phyloP scores from a whole-genome alignment of 805 yeast genomes.

The Barnettozyma pratensis region DNA sequence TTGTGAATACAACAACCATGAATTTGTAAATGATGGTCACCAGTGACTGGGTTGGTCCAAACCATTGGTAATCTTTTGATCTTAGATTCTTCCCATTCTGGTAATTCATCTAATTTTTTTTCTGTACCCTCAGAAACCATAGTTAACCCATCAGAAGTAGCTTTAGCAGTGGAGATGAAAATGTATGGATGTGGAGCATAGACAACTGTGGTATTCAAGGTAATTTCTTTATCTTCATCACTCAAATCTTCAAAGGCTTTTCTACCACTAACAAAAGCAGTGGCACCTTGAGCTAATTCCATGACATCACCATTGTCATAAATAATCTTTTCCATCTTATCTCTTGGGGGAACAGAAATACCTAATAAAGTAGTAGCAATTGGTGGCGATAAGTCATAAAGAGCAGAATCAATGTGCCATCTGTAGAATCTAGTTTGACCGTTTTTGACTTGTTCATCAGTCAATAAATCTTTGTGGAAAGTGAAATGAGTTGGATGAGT shows the following conservation, averaged over 20 bases:
- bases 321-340: constrained; percentile 56
- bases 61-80: constrained; percentile 78
- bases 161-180: constrained; percentile 72
- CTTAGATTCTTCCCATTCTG: constrained; percentile 78
- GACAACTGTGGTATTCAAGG: constrained; percentile 71
- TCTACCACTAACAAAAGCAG: constrained; percentile 85
- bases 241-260: constrained; percentile 64
- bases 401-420: constrained; percentile 92
- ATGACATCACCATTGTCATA: constrained; percentile 66
- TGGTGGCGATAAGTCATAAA: constrained; percentile 83
- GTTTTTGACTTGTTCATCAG: constrained; percentile 54
- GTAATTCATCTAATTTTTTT: constrained; percentile 57
- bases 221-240: constrained; percentile 68
- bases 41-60: constrained; percentile 89
- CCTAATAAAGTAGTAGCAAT: constrained; percentile 81
- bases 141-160: constrained; percentile 82
- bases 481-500: constrained; percentile 83
- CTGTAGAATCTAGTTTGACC: constrained; percentile 79
- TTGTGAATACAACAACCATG: constrained; percentile 84
- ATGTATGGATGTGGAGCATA: constrained; percentile 94
- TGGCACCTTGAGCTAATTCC: constrained; percentile 77
- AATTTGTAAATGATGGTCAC: constrained; percentile 75
- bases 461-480: constrained; percentile 66
- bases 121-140: constrained; percentile 82
- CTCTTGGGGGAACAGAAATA: constrained; percentile 67